These are phyloP conservation scores for Hevea brasiliensis DNA, from an alignment of 345 rosid genomes.

Conservation along the genomic window DNA sequence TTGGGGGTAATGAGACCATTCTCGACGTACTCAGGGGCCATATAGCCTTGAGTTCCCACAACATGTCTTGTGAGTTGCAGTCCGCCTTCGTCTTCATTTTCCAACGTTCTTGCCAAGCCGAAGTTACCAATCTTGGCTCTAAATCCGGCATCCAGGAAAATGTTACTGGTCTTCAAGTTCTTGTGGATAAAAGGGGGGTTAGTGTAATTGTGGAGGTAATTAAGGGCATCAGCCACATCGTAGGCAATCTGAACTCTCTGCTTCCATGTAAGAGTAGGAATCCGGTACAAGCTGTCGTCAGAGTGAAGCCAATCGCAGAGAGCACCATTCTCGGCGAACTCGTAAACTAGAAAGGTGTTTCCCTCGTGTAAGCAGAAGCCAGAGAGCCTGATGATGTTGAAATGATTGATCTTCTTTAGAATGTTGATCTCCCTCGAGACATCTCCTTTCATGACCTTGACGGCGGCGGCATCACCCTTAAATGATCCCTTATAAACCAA, in stretches of 20 bases:
- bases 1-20: constrained; percentile 84
- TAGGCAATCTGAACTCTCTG: constrained; percentile 76
- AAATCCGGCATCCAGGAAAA: constrained; percentile 67
- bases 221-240: constrained; percentile 72
- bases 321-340: constrained; percentile 70
- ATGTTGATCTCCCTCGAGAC: constrained; percentile 76
- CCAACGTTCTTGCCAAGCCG: constrained; percentile 65
- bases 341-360: constrained; percentile 76
- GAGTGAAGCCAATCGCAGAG: constrained; percentile 63
- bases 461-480: constrained; percentile 71
- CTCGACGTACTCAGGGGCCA: constrained; percentile 90
- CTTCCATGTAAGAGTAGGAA: constrained; percentile 59
- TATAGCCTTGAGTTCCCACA: constrained; percentile 77
- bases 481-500: constrained; percentile 64
- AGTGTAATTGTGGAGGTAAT: constrained; percentile 72
- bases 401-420: constrained; percentile 72
- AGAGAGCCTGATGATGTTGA: constrained; percentile 76
- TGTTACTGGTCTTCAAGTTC: constrained; percentile 76
- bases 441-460: constrained; percentile 81
- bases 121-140: constrained; percentile 81
- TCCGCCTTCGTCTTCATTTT: constrained; percentile 42
- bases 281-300: constrained; percentile 5
- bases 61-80: constrained; percentile 77
- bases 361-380: constrained; percentile 81
- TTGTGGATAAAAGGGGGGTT: constrained; percentile 82